Evolutionary conservation across 345 rosid species (phyloP).

Genomic region (Salix suchowensis): DNA sequence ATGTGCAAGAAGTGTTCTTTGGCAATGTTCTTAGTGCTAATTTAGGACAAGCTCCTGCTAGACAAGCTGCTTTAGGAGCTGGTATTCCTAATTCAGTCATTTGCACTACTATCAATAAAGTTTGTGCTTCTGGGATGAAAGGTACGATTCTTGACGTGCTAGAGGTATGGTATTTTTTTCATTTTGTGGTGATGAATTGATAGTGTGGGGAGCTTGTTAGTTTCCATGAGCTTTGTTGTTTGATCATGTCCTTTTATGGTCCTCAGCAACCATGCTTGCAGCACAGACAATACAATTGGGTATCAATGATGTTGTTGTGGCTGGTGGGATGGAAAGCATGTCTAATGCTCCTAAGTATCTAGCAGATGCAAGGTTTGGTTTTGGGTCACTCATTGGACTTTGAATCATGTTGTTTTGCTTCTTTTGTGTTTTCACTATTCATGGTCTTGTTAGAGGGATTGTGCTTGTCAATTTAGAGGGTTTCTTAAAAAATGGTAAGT

Average conservation of each 20-base stretch:
- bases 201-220: neutral
- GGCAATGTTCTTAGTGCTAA: constrained; percentile 97
- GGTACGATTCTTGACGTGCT: constrained; percentile 1
- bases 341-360: constrained; percentile 87
- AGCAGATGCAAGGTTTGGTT: constrained; percentile 75
- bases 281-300: constrained; percentile 92
- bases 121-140: constrained; percentile 32
- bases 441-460: neutral
- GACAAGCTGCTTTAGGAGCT: constrained; percentile 95
- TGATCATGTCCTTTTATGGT: neutral
- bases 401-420: neutral
- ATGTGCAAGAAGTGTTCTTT: constrained; percentile 89
- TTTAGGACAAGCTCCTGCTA: constrained; percentile 97
- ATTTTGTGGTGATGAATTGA: neutral
- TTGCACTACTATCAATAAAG: constrained; percentile 32
- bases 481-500: neutral
- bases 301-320: constrained; percentile 80
- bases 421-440: neutral
- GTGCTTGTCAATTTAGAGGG: neutral
- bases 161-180: neutral
- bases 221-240: neutral
- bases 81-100: constrained; percentile 28
- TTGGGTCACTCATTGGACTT: neutral
- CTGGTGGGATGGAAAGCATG: constrained; percentile 99
- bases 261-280: constrained; percentile 82